phyloP scores from a whole-genome alignment of 2,329 filamentous ascomycete species.

The Gnomoniopsis sp. region DNA sequence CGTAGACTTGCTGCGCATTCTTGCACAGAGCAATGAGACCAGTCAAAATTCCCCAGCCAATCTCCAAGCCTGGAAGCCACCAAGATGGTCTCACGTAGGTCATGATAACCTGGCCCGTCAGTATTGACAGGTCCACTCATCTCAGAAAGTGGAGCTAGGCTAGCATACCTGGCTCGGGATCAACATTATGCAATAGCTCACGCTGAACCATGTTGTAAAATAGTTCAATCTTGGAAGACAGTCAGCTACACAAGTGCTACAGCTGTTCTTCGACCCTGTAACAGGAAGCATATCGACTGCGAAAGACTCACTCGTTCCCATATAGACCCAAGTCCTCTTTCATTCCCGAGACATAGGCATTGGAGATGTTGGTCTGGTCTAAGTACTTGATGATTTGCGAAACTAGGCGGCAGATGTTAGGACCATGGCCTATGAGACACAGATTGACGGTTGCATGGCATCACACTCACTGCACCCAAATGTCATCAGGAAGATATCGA shows the following conservation, averaged over 20 bases:
- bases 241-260: not conserved
- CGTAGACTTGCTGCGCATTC: slow-evolving; percentile 33
- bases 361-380: slow-evolving; percentile 35
- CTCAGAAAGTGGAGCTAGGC: not conserved
- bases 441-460: not conserved
- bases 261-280: not conserved
- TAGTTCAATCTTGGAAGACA: slow-evolving; percentile 10
- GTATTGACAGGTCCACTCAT: not conserved
- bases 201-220: slow-evolving; percentile 32
- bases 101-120: slow-evolving; percentile 25
- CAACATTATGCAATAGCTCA: slow-evolving; percentile 33
- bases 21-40: slow-evolving; percentile 30
- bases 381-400: slow-evolving; percentile 30
- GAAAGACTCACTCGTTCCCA: slow-evolving; percentile 22
- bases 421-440: not conserved
- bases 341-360: slow-evolving; percentile 38
- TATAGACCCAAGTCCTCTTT: slow-evolving; percentile 31
- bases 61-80: slow-evolving; percentile 32
- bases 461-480: slow-evolving; percentile 25
- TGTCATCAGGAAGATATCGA: slow-evolving; percentile 33
- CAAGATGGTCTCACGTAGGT: slow-evolving; percentile 34
- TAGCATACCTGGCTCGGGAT: slow-evolving; percentile 28
- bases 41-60: slow-evolving; percentile 32
- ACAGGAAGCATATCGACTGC: too few relatives aligned
- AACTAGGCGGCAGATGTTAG: slow-evolving; percentile 17